A percentile compares a stretch with the other conserved stretches of the same genome.
phyloP scores from a whole-genome alignment of 2,329 filamentous ascomycete genomes.

The Huntiella bhutanensis region DNA sequence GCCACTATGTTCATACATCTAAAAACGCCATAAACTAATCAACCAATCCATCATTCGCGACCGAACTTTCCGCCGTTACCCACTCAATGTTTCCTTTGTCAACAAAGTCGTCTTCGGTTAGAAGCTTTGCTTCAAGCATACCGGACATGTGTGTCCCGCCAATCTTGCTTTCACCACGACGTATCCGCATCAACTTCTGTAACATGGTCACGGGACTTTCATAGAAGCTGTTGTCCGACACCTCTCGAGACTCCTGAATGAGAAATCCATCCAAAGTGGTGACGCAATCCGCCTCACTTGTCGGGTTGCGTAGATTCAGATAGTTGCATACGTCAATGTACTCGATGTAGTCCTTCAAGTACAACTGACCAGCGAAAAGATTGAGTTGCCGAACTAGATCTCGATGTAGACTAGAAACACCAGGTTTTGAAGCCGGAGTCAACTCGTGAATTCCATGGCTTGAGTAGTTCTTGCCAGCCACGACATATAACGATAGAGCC shows the following conservation, averaged over 20 bases:
- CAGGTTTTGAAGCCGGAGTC: no score
- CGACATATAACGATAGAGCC: conserved; percentile 24
- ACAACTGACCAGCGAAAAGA: conserved; percentile 50
- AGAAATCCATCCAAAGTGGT: conserved; percentile 21
- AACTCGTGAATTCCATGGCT: conserved; percentile 8
- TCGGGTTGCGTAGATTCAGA: conserved; percentile 27
- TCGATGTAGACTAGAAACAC: background rate
- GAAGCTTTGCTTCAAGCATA: conserved; percentile 18
- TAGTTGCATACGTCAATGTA: conserved; percentile 33
- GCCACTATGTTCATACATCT: no score
- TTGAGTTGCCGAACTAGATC: conserved; percentile 31
- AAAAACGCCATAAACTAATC: no score
- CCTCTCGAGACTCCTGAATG: conserved; percentile 10
- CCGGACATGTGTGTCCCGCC: conserved; percentile 24
- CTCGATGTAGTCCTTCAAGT: conserved; percentile 33
- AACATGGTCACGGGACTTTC: conserved; percentile 22
- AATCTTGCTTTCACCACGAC: conserved; percentile 21
- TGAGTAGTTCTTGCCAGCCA: conserved; percentile 15
- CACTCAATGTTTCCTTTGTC: background rate
- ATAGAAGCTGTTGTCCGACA: conserved; percentile 11
- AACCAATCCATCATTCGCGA: no score
- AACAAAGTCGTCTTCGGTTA: conserved; percentile 14
- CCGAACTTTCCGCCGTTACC: no score
- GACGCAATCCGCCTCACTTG: conserved; percentile 11
- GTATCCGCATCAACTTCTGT: conserved; percentile 19